A percentile compares a stretch with the other conserved stretches of the same genome.
phyloP scores from a whole-genome alignment of 306 rosid species.

The Morella rubra region DNA sequence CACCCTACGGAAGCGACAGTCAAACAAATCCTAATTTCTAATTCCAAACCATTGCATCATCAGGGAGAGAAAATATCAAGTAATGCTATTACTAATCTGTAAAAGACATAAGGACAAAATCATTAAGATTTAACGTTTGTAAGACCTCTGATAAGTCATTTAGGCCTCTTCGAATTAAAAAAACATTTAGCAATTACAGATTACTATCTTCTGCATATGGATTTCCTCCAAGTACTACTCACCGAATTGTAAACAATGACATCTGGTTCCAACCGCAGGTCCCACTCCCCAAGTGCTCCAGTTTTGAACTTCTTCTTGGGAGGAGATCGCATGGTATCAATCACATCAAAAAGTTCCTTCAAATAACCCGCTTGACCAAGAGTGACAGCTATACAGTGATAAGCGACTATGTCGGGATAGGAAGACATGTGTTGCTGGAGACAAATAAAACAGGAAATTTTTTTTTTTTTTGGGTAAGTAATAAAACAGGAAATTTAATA shows the following conservation, averaged over 20 bases:
- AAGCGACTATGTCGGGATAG: slow-evolving; percentile 90
- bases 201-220: slow-evolving; percentile 5
- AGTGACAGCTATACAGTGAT: slow-evolving; percentile 81
- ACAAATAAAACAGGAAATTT: slow-evolving; percentile 27
- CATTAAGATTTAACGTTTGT: background rate
- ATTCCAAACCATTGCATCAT: background rate
- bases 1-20: background rate
- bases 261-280: slow-evolving; percentile 92
- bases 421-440: slow-evolving; percentile 86
- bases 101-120: background rate
- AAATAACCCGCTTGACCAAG: slow-evolving; percentile 95
- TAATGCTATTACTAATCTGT: background rate
- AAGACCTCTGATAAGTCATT: background rate
- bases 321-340: slow-evolving; percentile 81
- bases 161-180: background rate
- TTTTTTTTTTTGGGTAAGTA: too few relatives aligned
- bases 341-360: slow-evolving; percentile 89
- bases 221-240: slow-evolving; percentile 35
- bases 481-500: slow-evolving; percentile 26
- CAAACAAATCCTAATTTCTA: background rate
- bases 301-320: slow-evolving; percentile 77
- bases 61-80: background rate
- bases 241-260: slow-evolving; percentile 77
- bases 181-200: slow-evolving; percentile 11
- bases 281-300: slow-evolving; percentile 78